These are phyloP conservation scores for Podospora appendiculata DNA, from an alignment of 495 filamentous ascomycete species.

Conservation along the genomic window DNA sequence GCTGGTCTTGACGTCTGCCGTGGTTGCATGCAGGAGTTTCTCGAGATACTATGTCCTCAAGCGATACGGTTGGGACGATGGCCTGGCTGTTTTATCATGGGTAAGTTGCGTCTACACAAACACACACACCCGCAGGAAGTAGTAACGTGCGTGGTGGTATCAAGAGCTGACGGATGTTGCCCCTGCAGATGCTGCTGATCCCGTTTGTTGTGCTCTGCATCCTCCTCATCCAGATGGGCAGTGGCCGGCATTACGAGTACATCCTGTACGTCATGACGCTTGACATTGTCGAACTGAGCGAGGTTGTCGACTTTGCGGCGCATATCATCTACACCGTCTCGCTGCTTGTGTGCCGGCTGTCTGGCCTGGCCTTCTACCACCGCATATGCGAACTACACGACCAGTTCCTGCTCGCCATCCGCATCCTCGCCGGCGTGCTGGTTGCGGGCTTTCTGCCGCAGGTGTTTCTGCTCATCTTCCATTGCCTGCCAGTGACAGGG, in stretches of 20 bases:
- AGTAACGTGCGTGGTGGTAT: neutral
- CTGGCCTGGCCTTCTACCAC: constrained; percentile 41
- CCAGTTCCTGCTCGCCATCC: constrained; percentile 27
- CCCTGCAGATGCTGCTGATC: constrained; percentile 23
- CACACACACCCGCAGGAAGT: too few relatives aligned
- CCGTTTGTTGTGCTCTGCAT: constrained; percentile 31
- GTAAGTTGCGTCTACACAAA: constrained; percentile 17
- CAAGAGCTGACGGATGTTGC: neutral
- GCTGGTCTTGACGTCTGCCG: constrained; percentile 21
- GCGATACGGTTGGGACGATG: constrained; percentile 29
- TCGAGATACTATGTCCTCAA: constrained; percentile 29
- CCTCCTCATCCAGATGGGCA: constrained; percentile 35
- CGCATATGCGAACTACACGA: constrained; percentile 28
- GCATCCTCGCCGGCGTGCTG: constrained; percentile 25
- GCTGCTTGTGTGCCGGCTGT: constrained; percentile 37
- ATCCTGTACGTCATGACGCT: constrained; percentile 37
- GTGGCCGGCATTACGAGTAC: constrained; percentile 39
- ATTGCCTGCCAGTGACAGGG: constrained; percentile 36
- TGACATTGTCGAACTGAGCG: constrained; percentile 25
- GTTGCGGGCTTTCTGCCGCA: constrained; percentile 32
- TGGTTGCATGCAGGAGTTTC: constrained; percentile 26
- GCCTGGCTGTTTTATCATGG: constrained; percentile 26
- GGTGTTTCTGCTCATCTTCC: constrained; percentile 38
- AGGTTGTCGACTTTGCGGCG: constrained; percentile 37
- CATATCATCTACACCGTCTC: constrained; percentile 42